Evolutionary conservation across 345 rosid genomes (phyloP).

Genomic region (Jatropha curcas): DNA sequence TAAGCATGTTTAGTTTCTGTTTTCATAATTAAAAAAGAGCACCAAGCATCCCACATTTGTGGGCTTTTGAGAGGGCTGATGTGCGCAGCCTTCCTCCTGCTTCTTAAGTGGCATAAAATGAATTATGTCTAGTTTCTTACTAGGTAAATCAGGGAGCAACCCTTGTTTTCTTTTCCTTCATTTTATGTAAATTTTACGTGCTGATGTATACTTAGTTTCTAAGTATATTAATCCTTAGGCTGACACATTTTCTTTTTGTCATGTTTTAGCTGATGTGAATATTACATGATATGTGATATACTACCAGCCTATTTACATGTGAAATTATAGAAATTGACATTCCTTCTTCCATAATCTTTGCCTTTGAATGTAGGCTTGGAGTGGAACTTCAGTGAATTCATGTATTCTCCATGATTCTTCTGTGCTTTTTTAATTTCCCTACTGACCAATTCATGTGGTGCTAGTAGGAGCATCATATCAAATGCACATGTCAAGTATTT

Average conservation of each 20-base stretch:
- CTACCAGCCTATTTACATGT: neutral
- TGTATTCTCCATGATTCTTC: neutral
- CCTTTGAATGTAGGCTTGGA: neutral
- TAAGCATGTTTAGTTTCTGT: neutral
- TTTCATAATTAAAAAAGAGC: neutral
- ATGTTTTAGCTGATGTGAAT: conserved; percentile 5
- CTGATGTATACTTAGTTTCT: conserved; percentile 1
- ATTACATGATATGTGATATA: neutral
- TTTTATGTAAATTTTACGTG: neutral
- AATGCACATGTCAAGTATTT: neutral
- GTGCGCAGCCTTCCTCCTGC: too few species aligned
- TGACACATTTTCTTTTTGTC: neutral
- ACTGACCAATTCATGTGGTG: neutral
- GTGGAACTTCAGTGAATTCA: neutral
- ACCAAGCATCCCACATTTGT: too few species aligned
- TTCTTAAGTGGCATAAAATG: neutral
- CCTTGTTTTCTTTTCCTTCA: neutral
- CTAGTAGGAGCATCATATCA: neutral
- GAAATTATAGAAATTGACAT: neutral
- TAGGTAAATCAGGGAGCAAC: neutral
- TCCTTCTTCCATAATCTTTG: conserved; percentile 9
- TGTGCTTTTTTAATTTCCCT: neutral
- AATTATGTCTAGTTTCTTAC: neutral
- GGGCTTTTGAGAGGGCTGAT: too few species aligned
- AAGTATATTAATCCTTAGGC: neutral